Evolutionary conservation across 23 red algal species (phyloP), one percentile per base, ranked within the genome.

Genomic region (Cyanidiococcus yangmingshanensis): DNA sequence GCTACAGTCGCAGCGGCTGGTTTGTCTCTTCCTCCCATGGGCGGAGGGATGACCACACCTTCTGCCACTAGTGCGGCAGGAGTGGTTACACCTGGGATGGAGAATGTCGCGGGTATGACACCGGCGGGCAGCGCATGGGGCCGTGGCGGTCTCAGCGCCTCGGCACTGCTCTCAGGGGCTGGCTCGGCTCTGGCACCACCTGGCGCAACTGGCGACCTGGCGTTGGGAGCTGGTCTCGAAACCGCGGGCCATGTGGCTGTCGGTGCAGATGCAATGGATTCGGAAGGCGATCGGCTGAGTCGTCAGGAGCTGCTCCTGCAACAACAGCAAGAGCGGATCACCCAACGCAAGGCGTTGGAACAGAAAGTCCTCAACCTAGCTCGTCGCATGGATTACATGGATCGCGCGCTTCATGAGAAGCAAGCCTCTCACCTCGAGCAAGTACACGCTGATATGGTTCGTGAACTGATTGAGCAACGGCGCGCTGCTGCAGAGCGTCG

Each of bases 281-380:
- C 7, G 7, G 63, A 79, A 2, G 83, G 71, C 35, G 57, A 74
- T 1, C 45, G 38, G 33, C 39, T 77, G 24, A 71, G 79, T 54
- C 86, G 87, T 16, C 85, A 92, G 76, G 83, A 83, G 37, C 59
- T 87, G 33, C 82, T 98, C 75, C 88, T 82, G 7, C 80, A 83
- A 74, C 79, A 91, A 50, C 85, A 89, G 54, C 87, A 98, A 79
- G 90, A 88, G 75, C 82, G 91, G 31, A 33, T 98, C 29, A 85
- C 82, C 59, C 77, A 86, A 30, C 78, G 84, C 30, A 79, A 79
- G 32, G 85, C 89, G 34, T 75, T 87, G 21, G 89, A 91, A 81
- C 87, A 92, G 76, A 84, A 87, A 35, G 32, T 91, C 2, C 68
- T 77, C 33, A 79, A 81, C 41, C 58, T 91, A 18, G 87, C 86